Conservation (phyloP, 768 basidiomycete species). For the Tulasnella sp. region DNA sequence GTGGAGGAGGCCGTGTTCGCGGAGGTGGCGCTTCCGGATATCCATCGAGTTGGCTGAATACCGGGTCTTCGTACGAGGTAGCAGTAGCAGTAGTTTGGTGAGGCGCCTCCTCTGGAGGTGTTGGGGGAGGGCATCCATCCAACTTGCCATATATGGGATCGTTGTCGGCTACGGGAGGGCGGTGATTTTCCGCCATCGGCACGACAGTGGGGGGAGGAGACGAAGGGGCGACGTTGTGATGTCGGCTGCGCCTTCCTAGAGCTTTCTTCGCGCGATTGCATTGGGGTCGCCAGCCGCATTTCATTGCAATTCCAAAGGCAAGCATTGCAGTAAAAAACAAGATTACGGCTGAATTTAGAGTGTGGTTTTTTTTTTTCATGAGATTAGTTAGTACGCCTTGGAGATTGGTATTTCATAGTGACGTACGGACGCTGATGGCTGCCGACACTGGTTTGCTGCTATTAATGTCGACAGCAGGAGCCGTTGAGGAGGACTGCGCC, state of each 20-base stretch:
- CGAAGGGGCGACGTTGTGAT: background rate
- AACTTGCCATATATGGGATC: background rate
- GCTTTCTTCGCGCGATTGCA: background rate
- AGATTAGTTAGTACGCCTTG: too few relatives aligned
- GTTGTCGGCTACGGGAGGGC: background rate
- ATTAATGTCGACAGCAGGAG: background rate
- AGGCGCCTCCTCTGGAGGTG: too few relatives aligned
- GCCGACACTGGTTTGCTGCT: background rate
- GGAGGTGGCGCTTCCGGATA: too few relatives aligned
- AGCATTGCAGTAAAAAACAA: background rate
- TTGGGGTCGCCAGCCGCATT: too few relatives aligned
- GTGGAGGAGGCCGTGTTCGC: too few relatives aligned
- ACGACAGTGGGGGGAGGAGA: too few relatives aligned
- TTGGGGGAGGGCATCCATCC: background rate
- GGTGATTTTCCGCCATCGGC: background rate
- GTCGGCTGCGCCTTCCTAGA: background rate
- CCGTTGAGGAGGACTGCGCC: background rate
- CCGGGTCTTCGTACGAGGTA: background rate
- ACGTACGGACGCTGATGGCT: background rate
- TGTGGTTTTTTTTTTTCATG: too few relatives aligned
- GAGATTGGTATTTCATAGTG: too few relatives aligned
- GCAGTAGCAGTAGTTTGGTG: too few relatives aligned
- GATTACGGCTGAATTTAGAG: background rate
- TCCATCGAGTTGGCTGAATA: too few relatives aligned
- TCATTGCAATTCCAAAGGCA: background rate